Conservation (phyloP, 2,329 filamentous ascomycete genomes). For the Colletotrichum siamense region DNA sequence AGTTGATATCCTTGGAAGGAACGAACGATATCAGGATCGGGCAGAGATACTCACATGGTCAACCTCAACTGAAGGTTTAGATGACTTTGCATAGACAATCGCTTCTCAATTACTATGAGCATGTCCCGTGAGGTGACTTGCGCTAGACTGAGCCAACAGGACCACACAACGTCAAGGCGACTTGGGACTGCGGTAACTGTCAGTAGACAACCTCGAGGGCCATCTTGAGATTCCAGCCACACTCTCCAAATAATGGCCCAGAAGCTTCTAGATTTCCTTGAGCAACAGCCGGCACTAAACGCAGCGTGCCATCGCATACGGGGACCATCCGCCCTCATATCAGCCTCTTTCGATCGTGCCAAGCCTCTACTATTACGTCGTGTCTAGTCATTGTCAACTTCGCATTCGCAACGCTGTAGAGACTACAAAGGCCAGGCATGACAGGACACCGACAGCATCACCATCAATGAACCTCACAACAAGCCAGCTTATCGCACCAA, state of each 20-base stretch:
- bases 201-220: background rate
- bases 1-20: background rate
- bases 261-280: background rate
- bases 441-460: background rate
- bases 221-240: background rate
- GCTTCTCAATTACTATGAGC: background rate
- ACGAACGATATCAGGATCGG: background rate
- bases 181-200: background rate
- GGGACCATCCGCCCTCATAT: background rate
- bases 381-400: background rate
- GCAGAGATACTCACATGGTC: background rate
- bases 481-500: background rate
- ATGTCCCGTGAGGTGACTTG: too few relatives aligned
- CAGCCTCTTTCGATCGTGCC: background rate
- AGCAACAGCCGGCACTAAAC: background rate
- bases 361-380: background rate
- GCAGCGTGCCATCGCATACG: background rate
- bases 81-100: background rate
- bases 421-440: background rate
- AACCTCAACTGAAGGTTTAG: background rate
- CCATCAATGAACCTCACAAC: background rate
- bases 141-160: background rate
- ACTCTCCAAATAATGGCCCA: background rate
- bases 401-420: background rate
- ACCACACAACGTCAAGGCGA: background rate